These are phyloP conservation scores for Naegleria fowleri DNA, from an alignment of 208 protist genomes.

Conservation along the genomic window DNA sequence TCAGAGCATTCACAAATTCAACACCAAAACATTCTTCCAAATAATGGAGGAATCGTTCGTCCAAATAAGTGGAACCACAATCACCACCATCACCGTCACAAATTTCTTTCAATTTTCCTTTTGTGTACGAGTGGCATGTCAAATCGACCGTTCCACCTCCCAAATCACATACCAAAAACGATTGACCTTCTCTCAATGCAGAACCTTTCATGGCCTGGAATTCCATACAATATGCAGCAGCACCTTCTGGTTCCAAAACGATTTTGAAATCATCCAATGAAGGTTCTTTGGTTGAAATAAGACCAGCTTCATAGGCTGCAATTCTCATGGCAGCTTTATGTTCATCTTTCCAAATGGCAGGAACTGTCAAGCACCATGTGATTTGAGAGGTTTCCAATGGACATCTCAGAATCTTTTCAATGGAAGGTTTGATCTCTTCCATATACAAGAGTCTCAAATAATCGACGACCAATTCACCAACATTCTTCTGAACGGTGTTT, in stretches of 20 bases:
- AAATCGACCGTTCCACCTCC: constrained; percentile 13
- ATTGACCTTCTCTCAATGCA: neutral
- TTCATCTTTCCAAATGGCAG: constrained; percentile 4
- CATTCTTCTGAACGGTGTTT: neutral
- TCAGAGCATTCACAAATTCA: neutral
- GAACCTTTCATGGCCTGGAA: no score
- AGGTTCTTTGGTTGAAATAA: neutral
- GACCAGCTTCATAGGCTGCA: neutral
- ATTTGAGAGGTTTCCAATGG: neutral
- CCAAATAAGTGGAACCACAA: neutral
- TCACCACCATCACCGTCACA: neutral
- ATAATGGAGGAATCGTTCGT: neutral
- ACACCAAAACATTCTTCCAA: neutral
- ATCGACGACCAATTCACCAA: neutral
- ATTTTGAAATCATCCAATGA: neutral
- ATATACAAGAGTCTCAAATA: neutral
- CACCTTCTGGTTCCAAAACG: constrained; percentile 8
- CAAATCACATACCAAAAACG: neutral
- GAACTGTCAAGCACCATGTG: neutral
- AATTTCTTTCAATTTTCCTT: neutral
- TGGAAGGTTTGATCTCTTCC: no score
- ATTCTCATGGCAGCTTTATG: neutral
- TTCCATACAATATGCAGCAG: neutral
- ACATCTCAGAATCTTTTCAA: no score
- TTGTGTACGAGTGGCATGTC: neutral